Evolutionary conservation across 768 basidiomycete genomes (phyloP).

Genomic region (Mycena filopes): DNA sequence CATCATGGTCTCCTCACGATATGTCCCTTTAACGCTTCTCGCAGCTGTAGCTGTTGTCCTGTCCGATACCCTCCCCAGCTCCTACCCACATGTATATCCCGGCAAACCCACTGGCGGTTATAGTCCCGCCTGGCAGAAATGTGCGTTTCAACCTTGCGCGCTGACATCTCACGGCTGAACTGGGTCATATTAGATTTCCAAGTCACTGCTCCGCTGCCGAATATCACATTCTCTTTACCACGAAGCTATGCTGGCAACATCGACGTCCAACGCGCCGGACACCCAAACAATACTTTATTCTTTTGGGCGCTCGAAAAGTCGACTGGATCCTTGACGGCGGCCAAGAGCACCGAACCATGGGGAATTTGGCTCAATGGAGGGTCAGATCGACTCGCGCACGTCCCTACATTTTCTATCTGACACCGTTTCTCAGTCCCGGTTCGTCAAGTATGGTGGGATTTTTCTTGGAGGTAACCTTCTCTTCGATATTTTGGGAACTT

Average conservation of each 20-base stretch:
- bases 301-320: conserved; percentile 72
- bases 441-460: conserved; percentile 75
- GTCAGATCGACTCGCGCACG: conserved; percentile 45
- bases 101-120: conserved; percentile 59
- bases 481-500: neutral
- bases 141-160: conserved; percentile 46
- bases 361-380: conserved; percentile 82
- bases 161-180: neutral
- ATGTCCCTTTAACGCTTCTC: conserved; percentile 38
- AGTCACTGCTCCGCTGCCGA: conserved; percentile 66
- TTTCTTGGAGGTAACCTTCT: conserved; percentile 65
- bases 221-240: conserved; percentile 63
- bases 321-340: conserved; percentile 63
- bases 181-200: conserved; percentile 59
- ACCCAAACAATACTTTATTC: conserved; percentile 74
- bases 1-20: conserved; percentile 41
- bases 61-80: conserved; percentile 48
- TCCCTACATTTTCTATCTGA: neutral
- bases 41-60: conserved; percentile 37
- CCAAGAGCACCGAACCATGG: conserved; percentile 65
- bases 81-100: conserved; percentile 61
- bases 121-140: conserved; percentile 69
- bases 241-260: conserved; percentile 75
- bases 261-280: conserved; percentile 65
- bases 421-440: conserved; percentile 59